phyloP scores from a whole-genome alignment of 306 rosid species.

The Pyrus bretschneideri region DNA sequence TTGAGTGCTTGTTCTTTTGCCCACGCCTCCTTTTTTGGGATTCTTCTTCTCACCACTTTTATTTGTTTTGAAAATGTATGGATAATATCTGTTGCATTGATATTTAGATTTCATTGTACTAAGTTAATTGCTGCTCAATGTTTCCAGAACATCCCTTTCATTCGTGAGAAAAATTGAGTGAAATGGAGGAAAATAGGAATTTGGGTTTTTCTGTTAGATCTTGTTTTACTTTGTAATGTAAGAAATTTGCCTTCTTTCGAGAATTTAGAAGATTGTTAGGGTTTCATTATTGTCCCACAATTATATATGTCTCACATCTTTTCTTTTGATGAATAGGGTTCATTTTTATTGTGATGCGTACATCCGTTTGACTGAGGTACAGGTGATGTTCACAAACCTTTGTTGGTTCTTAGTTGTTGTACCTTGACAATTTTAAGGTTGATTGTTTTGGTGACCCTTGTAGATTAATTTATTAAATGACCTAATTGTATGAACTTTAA shows the following conservation, averaged over 20 bases:
- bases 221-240: neutral
- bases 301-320: neutral
- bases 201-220: neutral
- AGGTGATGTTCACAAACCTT: slow-evolving; percentile 21
- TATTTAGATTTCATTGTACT: neutral
- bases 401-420: neutral
- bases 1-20: slow-evolving; percentile 6
- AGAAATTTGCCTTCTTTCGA: neutral
- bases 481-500: neutral
- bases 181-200: neutral
- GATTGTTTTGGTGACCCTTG: neutral
- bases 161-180: neutral
- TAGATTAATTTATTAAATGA: too few species aligned
- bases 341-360: slow-evolving; percentile 9
- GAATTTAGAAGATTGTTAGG: neutral
- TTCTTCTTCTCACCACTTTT: neutral
- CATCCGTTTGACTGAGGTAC: slow-evolving; percentile 6
- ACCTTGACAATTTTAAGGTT: neutral
- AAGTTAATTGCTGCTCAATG: neutral
- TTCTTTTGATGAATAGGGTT: slow-evolving; percentile 6
- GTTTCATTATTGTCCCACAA: neutral
- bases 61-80: neutral
- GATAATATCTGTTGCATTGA: neutral
- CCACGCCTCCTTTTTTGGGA: neutral
- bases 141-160: neutral